Percentiles rank a stretch among this genome's conserved stretches.
Conservation (phyloP, 352 stramenopile species). For the Phytophthora pistaciae region DNA sequence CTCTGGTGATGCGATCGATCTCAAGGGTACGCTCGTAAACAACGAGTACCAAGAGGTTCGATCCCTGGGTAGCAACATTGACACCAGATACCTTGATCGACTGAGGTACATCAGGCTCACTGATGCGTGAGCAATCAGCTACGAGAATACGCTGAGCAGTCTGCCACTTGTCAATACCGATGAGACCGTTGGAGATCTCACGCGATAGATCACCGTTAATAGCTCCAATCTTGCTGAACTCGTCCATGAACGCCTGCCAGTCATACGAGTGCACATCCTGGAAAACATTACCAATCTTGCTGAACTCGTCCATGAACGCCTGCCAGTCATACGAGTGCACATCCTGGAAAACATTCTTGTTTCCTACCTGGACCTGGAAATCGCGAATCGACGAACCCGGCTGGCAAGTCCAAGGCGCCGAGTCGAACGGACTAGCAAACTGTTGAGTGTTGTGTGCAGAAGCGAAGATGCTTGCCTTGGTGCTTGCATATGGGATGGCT, state of each 20-base stretch:
- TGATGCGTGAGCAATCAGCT: background rate
- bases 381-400: constrained; percentile 11
- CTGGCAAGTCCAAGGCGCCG: constrained; percentile 30
- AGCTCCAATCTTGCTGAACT: background rate
- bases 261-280: constrained; percentile 33
- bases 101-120: background rate
- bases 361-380: constrained; percentile 31
- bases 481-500: background rate
- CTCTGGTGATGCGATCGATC: background rate
- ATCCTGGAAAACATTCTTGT: constrained; percentile 38
- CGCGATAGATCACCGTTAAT: constrained; percentile 33
- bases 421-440: constrained; percentile 24
- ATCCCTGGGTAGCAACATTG: background rate
- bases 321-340: too few relatives aligned
- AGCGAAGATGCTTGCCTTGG: background rate
- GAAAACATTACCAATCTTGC: too few relatives aligned
- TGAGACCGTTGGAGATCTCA: constrained; percentile 30
- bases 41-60: constrained; percentile 19
- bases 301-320: too few relatives aligned
- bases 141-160: constrained; percentile 15
- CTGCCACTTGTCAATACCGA: constrained; percentile 28
- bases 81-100: background rate
- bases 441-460: background rate
- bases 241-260: constrained; percentile 9
- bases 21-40: constrained; percentile 12